Evolutionary conservation across 2,329 filamentous ascomycete species (phyloP).

Genomic region (Cladosporium sp.): DNA sequence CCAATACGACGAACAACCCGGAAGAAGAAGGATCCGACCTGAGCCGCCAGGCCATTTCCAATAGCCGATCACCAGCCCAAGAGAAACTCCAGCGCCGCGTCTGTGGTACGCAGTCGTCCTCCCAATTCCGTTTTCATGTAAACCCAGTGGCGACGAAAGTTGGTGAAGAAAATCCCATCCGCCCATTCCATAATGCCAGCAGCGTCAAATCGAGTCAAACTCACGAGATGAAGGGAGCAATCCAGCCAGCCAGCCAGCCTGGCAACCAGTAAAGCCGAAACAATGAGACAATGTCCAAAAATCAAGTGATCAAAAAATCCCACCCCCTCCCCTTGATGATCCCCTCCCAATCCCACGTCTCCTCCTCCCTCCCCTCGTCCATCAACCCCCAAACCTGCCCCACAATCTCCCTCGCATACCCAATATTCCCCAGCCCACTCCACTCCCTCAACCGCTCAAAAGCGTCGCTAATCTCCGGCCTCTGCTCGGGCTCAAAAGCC

Average conservation of each 20-base stretch:
- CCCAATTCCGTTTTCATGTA: not conserved
- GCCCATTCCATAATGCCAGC: not conserved
- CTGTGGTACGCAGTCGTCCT: not conserved
- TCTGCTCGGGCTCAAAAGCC: slow-evolving; percentile 58
- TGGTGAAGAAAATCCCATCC: not conserved
- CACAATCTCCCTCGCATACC: slow-evolving; percentile 58
- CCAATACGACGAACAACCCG: too few relatives aligned
- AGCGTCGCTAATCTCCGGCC: slow-evolving; percentile 56
- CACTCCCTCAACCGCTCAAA: slow-evolving; percentile 59
- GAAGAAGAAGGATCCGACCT: not conserved
- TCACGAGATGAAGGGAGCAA: not conserved
- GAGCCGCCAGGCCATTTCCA: too few relatives aligned
- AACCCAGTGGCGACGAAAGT: not conserved
- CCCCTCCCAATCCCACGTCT: slow-evolving; percentile 66
- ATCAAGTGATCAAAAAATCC: slow-evolving; percentile 63
- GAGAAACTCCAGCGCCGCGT: not conserved
- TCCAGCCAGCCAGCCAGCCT: not conserved
- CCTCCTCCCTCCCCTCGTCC: slow-evolving; percentile 55
- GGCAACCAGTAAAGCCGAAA: too few relatives aligned
- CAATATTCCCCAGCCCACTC: slow-evolving; percentile 61
- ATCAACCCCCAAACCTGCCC: slow-evolving; percentile 61
- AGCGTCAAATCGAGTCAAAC: not conserved
- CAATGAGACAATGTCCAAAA: not conserved
- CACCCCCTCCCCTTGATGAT: slow-evolving; percentile 61
- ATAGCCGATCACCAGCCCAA: not conserved